phyloP scores from a whole-genome alignment of 345 rosid genomes.

The Laguncularia racemosa region DNA sequence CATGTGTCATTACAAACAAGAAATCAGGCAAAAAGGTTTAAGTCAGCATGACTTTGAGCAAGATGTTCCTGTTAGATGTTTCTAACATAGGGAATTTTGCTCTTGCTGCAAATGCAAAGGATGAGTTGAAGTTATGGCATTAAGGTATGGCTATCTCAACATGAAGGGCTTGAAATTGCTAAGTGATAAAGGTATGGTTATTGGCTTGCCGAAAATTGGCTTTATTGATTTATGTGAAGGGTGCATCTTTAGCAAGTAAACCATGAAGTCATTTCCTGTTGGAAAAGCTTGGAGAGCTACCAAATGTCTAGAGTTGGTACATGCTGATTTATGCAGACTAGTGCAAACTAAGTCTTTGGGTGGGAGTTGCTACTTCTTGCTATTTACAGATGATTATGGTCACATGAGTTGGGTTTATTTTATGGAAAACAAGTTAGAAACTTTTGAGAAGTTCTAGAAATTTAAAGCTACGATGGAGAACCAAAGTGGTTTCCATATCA shows the following conservation, averaged over 20 bases:
- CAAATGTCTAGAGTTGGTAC: slow-evolving; percentile 8
- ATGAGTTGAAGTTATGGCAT: no score
- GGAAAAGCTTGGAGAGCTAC: not conserved
- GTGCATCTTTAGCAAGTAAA: slow-evolving; percentile 4
- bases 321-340: slow-evolving; percentile 2
- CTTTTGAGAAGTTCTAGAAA: not conserved
- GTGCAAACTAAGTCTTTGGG: not conserved
- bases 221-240: no score
- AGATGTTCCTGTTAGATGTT: not conserved
- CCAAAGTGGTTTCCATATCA: not conserved
- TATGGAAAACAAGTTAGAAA: not conserved
- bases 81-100: not conserved
- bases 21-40: not conserved
- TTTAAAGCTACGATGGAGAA: slow-evolving; percentile 1
- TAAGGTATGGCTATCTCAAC: no score
- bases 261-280: not conserved
- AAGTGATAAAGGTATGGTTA: no score
- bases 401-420: slow-evolving; percentile 7
- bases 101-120: no score
- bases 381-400: slow-evolving; percentile 5
- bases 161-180: no score
- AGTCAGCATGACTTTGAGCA: not conserved
- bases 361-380: slow-evolving; percentile 6
- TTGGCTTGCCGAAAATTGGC: no score
- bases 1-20: slow-evolving; percentile 2